Base-by-base conservation (phyloP, 768 basidiomycete species). In the Suillus cothurnatus region DNA sequence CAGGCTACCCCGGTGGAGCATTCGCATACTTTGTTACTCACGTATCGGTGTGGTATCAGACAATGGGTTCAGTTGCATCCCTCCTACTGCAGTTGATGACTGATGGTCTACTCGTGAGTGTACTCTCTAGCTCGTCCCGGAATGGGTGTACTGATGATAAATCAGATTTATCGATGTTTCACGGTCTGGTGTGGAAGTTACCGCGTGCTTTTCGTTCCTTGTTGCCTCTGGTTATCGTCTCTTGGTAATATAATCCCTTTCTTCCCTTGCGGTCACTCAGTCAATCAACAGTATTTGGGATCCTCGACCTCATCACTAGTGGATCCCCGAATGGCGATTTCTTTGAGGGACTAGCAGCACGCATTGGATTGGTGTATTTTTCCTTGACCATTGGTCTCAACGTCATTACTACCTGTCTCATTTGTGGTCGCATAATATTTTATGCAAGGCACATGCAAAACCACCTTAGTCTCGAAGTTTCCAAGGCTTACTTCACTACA, bases 151-250 rank as follows among this genome's bases (percentile, higher is more conserved):
- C 59, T 64, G 56, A 67, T 52, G 5, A 12, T 32, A 36, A 43
- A 15, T 31, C 52, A 82, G 81, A 72, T 82, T 38, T 75, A 79
- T 62, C 79, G 80, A n/a, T 79, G 77, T 64, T 77, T 66, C 41
- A 69, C 78, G 34, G 68, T 82, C 21, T 81, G 78, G 72, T 63
- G 65, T n/a, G 31, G 57, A 58, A 58, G 60, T 57, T 50, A 61
- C 52, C 62, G 65, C 28, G 59, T 72, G 1, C 43, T 74, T 21
- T 0, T 72, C 1, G n/a, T 71, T 6, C 74, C 76, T 2, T 61
- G 14, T 1, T 56, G 72, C 31, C 3, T 76, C 34, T 75, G 76
- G 74, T 1, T 69, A 4, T 53, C 39, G 19, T 71, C 75, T 6
- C 50, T 77, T 11, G 74, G 74, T 77, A 43, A 67, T 74, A 23